These are phyloP conservation scores for Dictyostelium brefeldianum DNA, from an alignment of 78 protist genomes.

Conservation along the genomic window DNA sequence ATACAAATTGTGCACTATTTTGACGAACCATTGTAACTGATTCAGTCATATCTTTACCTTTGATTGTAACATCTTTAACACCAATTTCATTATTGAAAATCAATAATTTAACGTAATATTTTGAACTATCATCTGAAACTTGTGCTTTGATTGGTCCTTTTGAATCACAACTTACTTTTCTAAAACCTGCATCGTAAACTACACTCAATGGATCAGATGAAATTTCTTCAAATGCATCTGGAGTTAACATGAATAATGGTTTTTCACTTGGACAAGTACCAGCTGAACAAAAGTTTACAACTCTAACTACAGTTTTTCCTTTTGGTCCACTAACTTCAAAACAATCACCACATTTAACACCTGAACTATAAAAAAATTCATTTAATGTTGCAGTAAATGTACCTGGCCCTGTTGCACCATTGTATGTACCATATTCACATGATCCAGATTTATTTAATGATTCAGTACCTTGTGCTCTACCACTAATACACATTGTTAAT, in stretches of 20 bases:
- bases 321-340: conserved; percentile 61
- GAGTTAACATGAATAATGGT: conserved; percentile 63
- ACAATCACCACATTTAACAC: conserved; percentile 60
- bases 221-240: conserved; percentile 42
- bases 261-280: conserved; percentile 42
- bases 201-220: conserved; percentile 7
- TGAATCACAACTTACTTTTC: conserved; percentile 50
- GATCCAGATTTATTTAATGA: conserved; percentile 52
- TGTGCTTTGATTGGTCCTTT: conserved; percentile 23
- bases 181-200: conserved; percentile 58
- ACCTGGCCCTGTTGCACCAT: conserved; percentile 34
- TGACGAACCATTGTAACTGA: conserved; percentile 31
- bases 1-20: conserved; percentile 29
- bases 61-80: conserved; percentile 23
- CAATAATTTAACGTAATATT: conserved; percentile 34
- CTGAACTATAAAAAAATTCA: conserved; percentile 40
- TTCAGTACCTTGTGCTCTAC: conserved; percentile 28
- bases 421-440: conserved; percentile 53
- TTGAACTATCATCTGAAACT: conserved; percentile 12
- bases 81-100: conserved; percentile 54
- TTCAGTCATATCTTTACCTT: background rate
- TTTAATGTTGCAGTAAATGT: conserved; percentile 38
- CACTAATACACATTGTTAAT: conserved; percentile 35
- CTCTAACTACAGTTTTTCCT: conserved; percentile 46
- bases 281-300: conserved; percentile 48